Conservation (phyloP, 192 early-diverging fungal species). For the Dispira parvispora region DNA sequence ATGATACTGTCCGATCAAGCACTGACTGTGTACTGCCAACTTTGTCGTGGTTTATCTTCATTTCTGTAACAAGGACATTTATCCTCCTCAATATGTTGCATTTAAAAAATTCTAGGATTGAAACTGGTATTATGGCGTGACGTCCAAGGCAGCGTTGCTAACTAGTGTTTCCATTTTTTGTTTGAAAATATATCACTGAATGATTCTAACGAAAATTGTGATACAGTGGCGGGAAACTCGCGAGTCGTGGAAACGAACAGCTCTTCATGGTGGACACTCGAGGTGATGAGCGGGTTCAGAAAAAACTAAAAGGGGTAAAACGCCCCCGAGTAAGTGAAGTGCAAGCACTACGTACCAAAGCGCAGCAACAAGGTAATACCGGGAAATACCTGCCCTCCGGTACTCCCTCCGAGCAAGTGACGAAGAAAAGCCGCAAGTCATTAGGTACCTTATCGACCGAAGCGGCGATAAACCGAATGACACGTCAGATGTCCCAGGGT, state of each 20-base stretch:
- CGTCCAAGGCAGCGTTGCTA: background rate
- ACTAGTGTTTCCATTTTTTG: background rate
- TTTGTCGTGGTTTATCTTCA: constrained; percentile 17
- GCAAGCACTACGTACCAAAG: background rate
- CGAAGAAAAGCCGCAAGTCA: background rate
- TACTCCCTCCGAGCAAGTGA: background rate
- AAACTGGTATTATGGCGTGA: background rate
- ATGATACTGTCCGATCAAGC: constrained; percentile 10
- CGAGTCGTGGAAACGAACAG: constrained; percentile 26
- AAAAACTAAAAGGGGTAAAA: background rate
- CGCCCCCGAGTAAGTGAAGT: background rate
- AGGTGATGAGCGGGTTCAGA: constrained; percentile 38
- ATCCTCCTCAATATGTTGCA: constrained; percentile 6
- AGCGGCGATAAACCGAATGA: constrained; percentile 11
- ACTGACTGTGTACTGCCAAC: constrained; percentile 16
- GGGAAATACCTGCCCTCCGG: constrained; percentile 4
- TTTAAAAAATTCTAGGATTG: background rate
- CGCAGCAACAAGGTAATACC: background rate
- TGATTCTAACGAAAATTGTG: background rate
- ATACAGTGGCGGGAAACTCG: constrained; percentile 29
- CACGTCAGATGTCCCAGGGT: constrained; percentile 8
- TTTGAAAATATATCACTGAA: constrained; percentile 1
- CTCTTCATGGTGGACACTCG: constrained; percentile 53
- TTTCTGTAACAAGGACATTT: constrained; percentile 11
- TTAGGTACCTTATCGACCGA: background rate